These are phyloP conservation scores for Eucalyptus lansdowneana DNA, from an alignment of 345 rosid genomes.

Conservation along the genomic window DNA sequence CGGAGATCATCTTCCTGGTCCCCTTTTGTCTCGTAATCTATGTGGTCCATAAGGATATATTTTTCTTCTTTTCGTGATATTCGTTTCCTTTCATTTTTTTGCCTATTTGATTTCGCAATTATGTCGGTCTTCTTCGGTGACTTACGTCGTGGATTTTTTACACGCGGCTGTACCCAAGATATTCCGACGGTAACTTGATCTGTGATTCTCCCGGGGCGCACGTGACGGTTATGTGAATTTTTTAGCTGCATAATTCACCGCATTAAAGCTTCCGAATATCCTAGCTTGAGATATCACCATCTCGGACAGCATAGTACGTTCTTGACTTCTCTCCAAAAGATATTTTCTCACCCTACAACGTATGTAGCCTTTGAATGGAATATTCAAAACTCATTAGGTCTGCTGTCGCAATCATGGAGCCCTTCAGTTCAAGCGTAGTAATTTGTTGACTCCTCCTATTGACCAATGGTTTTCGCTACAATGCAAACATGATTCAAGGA, in stretches of 20 bases:
- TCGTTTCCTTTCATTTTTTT: neutral
- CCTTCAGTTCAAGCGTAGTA: neutral
- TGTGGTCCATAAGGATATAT: neutral
- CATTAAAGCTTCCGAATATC: neutral
- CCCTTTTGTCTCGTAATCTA: neutral
- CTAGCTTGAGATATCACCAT: neutral
- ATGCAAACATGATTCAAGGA: neutral
- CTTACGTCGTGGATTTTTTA: neutral
- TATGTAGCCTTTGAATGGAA: neutral
- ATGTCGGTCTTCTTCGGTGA: neutral
- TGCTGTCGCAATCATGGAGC: neutral
- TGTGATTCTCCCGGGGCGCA: neutral
- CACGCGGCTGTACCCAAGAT: neutral
- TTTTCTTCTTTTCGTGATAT: neutral
- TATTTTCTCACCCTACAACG: neutral
- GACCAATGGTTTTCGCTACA: neutral
- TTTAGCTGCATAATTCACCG: neutral
- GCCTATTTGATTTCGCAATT: neutral
- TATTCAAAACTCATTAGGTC: neutral
- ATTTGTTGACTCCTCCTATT: neutral
- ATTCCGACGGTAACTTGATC: neutral
- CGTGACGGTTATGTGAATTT: neutral
- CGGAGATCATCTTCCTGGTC: neutral
- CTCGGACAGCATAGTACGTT: neutral
- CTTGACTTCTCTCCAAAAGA: neutral